Conservation (phyloP, 306 rosid species). For the Corylus heterophylla region DNA sequence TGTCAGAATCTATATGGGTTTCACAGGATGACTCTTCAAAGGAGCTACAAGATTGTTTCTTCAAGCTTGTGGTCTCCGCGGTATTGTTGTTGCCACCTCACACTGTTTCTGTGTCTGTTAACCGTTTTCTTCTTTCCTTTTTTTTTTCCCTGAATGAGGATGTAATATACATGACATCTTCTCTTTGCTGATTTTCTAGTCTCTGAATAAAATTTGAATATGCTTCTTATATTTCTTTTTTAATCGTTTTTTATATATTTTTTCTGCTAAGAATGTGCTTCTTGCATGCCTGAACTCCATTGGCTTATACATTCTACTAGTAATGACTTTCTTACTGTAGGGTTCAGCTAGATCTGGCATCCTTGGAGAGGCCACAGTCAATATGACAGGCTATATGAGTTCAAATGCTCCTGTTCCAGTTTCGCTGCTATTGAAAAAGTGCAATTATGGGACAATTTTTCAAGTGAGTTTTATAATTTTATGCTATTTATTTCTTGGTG, state of each 20-base stretch:
- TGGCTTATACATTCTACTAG: neutral
- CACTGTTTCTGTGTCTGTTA: neutral
- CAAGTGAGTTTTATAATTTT: constrained; percentile 36
- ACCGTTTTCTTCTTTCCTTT: neutral
- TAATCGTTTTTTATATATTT: neutral
- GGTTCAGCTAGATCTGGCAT: constrained; percentile 57
- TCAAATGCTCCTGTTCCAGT: constrained; percentile 44
- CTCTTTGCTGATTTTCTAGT: neutral
- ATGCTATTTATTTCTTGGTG: neutral
- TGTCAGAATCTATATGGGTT: constrained; percentile 47
- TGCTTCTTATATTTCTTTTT: neutral
- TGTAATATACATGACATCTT: neutral
- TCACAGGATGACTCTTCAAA: constrained; percentile 37
- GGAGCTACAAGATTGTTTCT: constrained; percentile 42
- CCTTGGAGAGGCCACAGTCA: constrained; percentile 59
- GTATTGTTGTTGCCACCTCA: constrained; percentile 28
- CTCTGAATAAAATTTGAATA: neutral
- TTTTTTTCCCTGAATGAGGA: neutral
- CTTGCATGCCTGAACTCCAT: neutral
- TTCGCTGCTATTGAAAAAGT: constrained; percentile 51
- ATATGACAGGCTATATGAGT: constrained; percentile 44
- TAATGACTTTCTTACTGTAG: constrained; percentile 26
- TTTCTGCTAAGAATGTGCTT: neutral
- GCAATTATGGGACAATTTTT: constrained; percentile 52
- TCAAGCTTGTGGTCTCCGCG: constrained; percentile 60